These are phyloP conservation scores for Xylariaceae sp. DNA, from an alignment of 2,329 filamentous ascomycete species.

Conservation along the genomic window DNA sequence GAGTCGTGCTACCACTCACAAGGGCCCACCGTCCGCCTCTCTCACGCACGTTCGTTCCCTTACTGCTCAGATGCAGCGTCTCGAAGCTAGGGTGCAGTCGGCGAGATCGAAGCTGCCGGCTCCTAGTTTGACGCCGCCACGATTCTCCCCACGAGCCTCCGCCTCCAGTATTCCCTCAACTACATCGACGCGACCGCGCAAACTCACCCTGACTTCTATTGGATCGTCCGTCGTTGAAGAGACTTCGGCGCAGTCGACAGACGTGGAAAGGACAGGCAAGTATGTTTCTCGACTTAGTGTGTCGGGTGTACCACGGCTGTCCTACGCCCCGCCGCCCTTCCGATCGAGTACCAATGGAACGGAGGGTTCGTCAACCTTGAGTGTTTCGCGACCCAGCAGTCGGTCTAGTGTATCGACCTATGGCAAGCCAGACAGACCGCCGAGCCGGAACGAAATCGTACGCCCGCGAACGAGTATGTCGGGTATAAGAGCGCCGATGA, in stretches of 20 bases:
- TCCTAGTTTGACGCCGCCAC: conserved; percentile 70
- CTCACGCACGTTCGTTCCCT: conserved; percentile 89
- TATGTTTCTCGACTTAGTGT: conserved; percentile 56
- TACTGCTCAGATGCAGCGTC: conserved; percentile 93
- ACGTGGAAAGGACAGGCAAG: conserved; percentile 36
- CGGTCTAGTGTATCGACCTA: conserved; percentile 55
- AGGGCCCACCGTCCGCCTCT: conserved; percentile 58
- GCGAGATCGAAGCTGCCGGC: conserved; percentile 88
- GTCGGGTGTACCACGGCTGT: conserved; percentile 58
- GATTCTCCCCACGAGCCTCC: conserved; percentile 64
- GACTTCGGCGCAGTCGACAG: conserved; percentile 45
- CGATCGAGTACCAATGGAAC: conserved; percentile 43
- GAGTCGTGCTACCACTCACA: conserved; percentile 43
- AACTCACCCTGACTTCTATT: conserved; percentile 57
- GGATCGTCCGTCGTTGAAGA: conserved; percentile 48
- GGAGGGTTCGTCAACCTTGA: conserved; percentile 32
- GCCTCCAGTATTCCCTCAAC: conserved; percentile 46
- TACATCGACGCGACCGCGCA: conserved; percentile 62
- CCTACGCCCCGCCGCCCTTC: conserved; percentile 57
- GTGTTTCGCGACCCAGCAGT: conserved; percentile 65
- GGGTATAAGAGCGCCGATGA: conserved; percentile 59
- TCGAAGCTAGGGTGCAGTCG: conserved; percentile 88
- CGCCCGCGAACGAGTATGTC: conserved; percentile 59
- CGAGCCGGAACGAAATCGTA: conserved; percentile 51
- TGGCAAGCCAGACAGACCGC: conserved; percentile 43